phyloP scores from a whole-genome alignment of 1,284 basidiomycete species.

The Leccinum pachyderme region DNA sequence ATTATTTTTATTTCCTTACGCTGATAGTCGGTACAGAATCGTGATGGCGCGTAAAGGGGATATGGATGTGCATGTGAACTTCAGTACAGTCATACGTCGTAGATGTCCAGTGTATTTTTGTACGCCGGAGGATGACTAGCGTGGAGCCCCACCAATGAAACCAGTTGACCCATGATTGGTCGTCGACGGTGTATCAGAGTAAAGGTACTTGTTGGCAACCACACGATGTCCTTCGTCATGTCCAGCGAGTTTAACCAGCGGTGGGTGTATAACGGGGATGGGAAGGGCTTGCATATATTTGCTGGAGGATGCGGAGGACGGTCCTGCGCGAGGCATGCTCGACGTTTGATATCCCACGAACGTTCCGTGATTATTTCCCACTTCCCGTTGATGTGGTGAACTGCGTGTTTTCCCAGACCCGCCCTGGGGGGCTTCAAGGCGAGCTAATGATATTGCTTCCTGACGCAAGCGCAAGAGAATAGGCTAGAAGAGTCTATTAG shows the following conservation, averaged over 20 bases:
- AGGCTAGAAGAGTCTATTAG: conserved; percentile 5
- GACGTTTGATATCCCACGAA: conserved; percentile 1
- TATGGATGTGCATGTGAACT: background rate
- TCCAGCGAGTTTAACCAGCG: conserved; percentile 1
- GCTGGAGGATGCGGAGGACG: background rate
- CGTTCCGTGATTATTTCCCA: conserved; percentile 31
- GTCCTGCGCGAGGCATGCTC: background rate
- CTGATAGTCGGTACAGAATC: background rate
- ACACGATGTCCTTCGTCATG: background rate
- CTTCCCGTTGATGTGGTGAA: conserved; percentile 11
- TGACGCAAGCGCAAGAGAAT: conserved; percentile 8
- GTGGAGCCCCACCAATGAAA: background rate
- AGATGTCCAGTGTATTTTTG: conserved; percentile 18
- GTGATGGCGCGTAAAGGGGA: background rate
- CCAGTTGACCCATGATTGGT: background rate
- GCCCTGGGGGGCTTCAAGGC: background rate
- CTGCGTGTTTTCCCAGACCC: background rate
- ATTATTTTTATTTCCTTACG: background rate
- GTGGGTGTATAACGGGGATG: background rate
- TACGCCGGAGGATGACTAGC: background rate
- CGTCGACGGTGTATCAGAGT: conserved; percentile 36
- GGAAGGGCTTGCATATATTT: conserved; percentile 1
- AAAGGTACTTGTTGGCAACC: conserved; percentile 28
- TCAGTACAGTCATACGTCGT: conserved; percentile 35
- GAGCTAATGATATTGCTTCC: conserved; percentile 3